Percentiles rank a stretch among this genome's conserved stretches.
Evolutionary conservation across 352 stramenopile species (phyloP).

Genomic region (Pythium aphanidermatum): DNA sequence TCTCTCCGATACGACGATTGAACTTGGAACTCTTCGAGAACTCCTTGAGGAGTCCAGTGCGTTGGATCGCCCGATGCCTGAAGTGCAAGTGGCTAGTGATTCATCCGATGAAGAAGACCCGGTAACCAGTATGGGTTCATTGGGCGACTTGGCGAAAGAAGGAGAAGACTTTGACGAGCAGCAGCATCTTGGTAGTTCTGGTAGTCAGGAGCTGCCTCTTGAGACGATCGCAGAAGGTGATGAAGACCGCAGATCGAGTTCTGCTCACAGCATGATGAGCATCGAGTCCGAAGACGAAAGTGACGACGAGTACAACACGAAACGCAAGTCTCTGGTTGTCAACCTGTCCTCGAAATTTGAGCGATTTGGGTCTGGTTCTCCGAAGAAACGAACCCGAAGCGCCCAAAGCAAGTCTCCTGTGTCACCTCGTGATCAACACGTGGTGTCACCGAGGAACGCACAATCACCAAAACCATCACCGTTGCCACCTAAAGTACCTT

Average conservation of each 20-base stretch:
- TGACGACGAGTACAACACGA: constrained; percentile 43
- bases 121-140: constrained; percentile 14
- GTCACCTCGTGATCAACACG: too few species aligned
- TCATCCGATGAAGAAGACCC: constrained; percentile 1
- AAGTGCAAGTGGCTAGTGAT: constrained; percentile 15
- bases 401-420: too few species aligned
- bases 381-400: constrained; percentile 7
- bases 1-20: constrained; percentile 41
- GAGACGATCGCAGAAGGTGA: constrained; percentile 63
- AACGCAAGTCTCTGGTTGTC: constrained; percentile 53
- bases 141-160: constrained; percentile 22
- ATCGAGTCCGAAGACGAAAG: constrained; percentile 54
- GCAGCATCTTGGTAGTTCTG: background rate
- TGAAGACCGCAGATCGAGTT: constrained; percentile 28
- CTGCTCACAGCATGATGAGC: constrained; percentile 72
- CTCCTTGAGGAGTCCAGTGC: constrained; percentile 47
- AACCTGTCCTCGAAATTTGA: constrained; percentile 77
- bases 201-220: constrained; percentile 24
- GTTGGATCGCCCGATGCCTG: too few species aligned
- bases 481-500: background rate
- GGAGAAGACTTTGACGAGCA: constrained; percentile 9
- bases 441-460: background rate
- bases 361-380: constrained; percentile 32
- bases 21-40: constrained; percentile 53
- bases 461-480: background rate